Evolutionary conservation across 345 rosid genomes (phyloP).

Genomic region (Cardiospermum halicacabum): DNA sequence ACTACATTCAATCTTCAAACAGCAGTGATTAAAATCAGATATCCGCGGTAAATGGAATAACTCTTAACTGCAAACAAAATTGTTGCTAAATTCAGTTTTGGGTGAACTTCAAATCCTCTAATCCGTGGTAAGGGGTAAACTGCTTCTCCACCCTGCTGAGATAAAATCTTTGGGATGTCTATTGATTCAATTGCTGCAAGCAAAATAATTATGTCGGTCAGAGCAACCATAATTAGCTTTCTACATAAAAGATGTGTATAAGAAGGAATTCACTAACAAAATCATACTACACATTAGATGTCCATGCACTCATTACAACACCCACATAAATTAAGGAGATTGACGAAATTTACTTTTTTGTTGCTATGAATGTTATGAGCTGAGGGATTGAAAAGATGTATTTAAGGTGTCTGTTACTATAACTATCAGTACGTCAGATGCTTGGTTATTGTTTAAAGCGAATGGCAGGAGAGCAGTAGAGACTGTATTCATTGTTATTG

Average conservation of each 20-base stretch:
- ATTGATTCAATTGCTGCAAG: constrained; percentile 79
- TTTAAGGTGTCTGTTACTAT: too few relatives aligned
- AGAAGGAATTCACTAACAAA: constrained; percentile 1
- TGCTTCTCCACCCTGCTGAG: constrained; percentile 96
- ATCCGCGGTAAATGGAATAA: constrained; percentile 13
- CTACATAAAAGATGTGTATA: background rate
- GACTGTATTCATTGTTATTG: too few relatives aligned
- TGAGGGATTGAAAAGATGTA: too few relatives aligned
- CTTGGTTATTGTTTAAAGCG: too few relatives aligned
- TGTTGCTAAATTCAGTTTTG: constrained; percentile 85
- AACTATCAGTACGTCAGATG: too few relatives aligned
- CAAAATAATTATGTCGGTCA: constrained; percentile 15
- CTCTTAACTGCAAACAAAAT: constrained; percentile 83
- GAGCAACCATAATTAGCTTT: constrained; percentile 2
- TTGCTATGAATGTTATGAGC: too few relatives aligned
- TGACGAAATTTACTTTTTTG: too few relatives aligned
- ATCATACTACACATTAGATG: background rate
- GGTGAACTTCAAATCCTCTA: constrained; percentile 80
- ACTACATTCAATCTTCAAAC: constrained; percentile 15
- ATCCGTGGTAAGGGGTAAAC: constrained; percentile 91
- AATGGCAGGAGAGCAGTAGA: too few relatives aligned
- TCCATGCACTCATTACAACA: background rate
- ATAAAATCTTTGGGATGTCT: constrained; percentile 82
- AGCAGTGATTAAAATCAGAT: constrained; percentile 13
- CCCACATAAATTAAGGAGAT: background rate